Evolutionary conservation across 768 basidiomycete genomes (phyloP).

Genomic region (Collybia sordida): DNA sequence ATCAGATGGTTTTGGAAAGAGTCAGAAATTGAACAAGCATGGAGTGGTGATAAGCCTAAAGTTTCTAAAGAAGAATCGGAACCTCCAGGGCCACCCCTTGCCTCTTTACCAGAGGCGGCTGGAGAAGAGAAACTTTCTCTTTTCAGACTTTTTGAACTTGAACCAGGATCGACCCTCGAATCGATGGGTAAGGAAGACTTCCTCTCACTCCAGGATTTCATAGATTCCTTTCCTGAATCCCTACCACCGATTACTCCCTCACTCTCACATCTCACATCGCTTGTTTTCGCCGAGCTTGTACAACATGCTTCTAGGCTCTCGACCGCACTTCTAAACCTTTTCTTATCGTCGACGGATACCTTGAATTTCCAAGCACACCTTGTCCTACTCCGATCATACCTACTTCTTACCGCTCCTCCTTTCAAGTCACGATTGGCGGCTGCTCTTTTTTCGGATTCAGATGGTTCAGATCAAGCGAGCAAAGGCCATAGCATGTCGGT

Average conservation of each 20-base stretch:
- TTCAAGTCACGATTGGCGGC: constrained; percentile 70
- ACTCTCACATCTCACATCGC: constrained; percentile 57
- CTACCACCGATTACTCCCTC: constrained; percentile 69
- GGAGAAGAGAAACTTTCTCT: constrained; percentile 32
- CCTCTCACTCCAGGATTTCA: constrained; percentile 42
- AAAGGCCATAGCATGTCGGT: constrained; percentile 33
- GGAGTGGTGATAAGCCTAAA: constrained; percentile 24
- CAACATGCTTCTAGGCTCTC: constrained; percentile 66
- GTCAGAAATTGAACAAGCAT: constrained; percentile 50
- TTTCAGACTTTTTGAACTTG: constrained; percentile 64
- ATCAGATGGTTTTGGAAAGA: constrained; percentile 68
- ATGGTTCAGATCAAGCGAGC: constrained; percentile 42
- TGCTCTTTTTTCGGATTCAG: constrained; percentile 79
- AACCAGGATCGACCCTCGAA: constrained; percentile 49
- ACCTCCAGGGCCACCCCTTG: neutral
- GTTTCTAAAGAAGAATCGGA: neutral
- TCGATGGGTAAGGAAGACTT: constrained; percentile 1
- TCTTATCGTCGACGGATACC: constrained; percentile 61
- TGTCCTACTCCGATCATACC: constrained; percentile 67
- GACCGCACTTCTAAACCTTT: constrained; percentile 60
- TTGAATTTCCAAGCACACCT: constrained; percentile 72
- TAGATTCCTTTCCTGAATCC: constrained; percentile 53
- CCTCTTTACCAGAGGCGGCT: no score
- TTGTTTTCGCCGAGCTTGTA: constrained; percentile 62
- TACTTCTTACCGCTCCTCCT: constrained; percentile 67